Percentiles rank a stretch among this genome's conserved stretches.
Evolutionary conservation across 2,329 filamentous ascomycete genomes (phyloP).

Genomic region (Ascochyta fabae): DNA sequence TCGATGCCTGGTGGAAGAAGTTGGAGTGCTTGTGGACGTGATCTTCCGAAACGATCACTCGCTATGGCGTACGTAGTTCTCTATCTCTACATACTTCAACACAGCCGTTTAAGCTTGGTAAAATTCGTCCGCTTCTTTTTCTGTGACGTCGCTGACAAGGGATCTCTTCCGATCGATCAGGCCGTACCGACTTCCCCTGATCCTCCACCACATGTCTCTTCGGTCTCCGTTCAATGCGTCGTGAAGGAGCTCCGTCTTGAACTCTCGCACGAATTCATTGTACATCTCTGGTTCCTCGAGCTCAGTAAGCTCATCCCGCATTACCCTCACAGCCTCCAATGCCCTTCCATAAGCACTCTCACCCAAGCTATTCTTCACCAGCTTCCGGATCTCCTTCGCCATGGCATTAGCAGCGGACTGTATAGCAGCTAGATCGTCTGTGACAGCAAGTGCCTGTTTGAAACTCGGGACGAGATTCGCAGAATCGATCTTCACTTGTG

Average conservation of each 20-base stretch:
- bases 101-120: constrained; percentile 28
- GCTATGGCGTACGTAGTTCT: not conserved
- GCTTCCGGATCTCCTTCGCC: constrained; percentile 69
- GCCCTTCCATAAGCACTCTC: constrained; percentile 76
- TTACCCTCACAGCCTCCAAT: constrained; percentile 75
- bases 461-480: constrained; percentile 90
- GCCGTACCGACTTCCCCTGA: constrained; percentile 72
- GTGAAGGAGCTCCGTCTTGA: constrained; percentile 75
- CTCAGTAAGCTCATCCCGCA: constrained; percentile 78
- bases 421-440: constrained; percentile 67
- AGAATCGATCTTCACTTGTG: constrained; percentile 62
- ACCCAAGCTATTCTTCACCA: constrained; percentile 76
- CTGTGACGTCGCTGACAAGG: constrained; percentile 69
- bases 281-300: constrained; percentile 78
- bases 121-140: constrained; percentile 68
- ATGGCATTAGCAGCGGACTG: constrained; percentile 76
- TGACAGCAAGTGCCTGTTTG: constrained; percentile 74
- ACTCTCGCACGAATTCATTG: constrained; percentile 72
- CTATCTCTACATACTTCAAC: not conserved
- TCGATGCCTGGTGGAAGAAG: not conserved
- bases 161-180: constrained; percentile 71
- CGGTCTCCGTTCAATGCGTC: constrained; percentile 78
- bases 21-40: not conserved
- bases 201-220: constrained; percentile 80
- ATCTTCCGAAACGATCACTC: not conserved